Conservation (phyloP, 139 green algal species). For the Tetradesmus obliquus region DNA sequence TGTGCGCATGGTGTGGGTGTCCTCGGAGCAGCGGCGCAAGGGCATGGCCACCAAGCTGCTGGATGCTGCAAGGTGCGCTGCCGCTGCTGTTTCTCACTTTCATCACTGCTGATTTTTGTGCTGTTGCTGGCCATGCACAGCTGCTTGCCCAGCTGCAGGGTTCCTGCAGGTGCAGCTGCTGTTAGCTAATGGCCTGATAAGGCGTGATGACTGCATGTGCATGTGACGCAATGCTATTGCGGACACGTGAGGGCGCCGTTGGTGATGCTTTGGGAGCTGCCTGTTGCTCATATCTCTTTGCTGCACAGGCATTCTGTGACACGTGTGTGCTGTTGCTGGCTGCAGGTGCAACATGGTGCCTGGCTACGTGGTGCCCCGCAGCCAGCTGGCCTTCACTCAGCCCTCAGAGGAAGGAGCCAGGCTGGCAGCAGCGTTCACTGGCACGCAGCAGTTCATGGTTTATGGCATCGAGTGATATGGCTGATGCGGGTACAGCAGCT, state of each 20-base stretch:
- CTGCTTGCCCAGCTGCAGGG: too few species aligned
- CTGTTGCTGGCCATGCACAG: background rate
- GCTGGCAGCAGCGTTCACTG: constrained; percentile 30
- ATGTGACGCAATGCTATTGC: background rate
- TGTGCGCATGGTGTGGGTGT: constrained; percentile 49
- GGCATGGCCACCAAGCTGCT: constrained; percentile 43
- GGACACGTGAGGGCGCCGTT: background rate
- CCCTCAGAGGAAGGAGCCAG: constrained; percentile 19
- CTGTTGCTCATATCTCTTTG: too few species aligned
- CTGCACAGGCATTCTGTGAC: background rate
- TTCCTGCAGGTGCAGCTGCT: background rate
- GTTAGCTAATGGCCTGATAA: background rate
- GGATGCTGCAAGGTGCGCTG: constrained; percentile 38
- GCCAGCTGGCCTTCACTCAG: constrained; percentile 41
- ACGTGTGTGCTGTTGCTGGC: background rate
- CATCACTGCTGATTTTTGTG: background rate
- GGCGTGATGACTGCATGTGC: background rate
- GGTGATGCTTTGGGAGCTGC: too few species aligned
- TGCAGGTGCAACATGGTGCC: constrained; percentile 48
- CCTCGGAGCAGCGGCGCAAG: constrained; percentile 30
- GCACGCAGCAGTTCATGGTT: constrained; percentile 32
- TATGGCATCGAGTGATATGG: constrained; percentile 31
- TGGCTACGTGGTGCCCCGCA: constrained; percentile 41
- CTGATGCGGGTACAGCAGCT: background rate
- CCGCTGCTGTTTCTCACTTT: background rate